Conservation (phyloP, 2,329 filamentous ascomycete genomes). For the Kalmusia sp. region DNA sequence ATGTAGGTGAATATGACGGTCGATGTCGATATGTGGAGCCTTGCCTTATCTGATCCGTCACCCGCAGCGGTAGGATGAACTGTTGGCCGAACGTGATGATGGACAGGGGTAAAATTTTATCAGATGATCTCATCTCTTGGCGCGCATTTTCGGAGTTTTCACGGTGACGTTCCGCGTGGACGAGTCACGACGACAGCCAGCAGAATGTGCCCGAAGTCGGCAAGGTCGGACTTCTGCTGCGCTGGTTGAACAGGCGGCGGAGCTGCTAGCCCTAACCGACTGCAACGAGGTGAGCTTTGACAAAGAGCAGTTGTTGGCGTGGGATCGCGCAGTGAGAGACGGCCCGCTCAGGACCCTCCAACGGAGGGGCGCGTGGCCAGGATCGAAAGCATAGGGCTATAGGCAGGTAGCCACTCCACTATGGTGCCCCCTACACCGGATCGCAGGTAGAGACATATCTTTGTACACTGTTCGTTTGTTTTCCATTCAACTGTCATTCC, state of each 20-base stretch:
- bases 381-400: background rate
- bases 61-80: background rate
- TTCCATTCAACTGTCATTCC: background rate
- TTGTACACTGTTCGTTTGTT: background rate
- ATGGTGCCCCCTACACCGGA: background rate
- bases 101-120: background rate
- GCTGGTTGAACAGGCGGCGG: background rate
- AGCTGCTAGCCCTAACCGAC: background rate
- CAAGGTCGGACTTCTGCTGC: background rate
- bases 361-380: background rate
- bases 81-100: background rate
- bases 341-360: slow-evolving; percentile 1
- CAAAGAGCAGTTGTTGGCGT: slow-evolving; percentile 6
- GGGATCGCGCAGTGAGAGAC: slow-evolving; percentile 3
- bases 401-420: background rate
- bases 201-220: slow-evolving; percentile 3
- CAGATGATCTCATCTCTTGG: background rate
- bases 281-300: slow-evolving; percentile 1
- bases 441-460: background rate
- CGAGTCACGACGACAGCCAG: background rate
- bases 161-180: background rate
- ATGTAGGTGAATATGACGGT: background rate
- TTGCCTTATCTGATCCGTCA: background rate
- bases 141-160: background rate
- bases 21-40: background rate